Evolutionary conservation across 202 grass and related monocot genomes (phyloP), one percentile per base, ranked within the genome.

Genomic region (Zoysia matrella): DNA sequence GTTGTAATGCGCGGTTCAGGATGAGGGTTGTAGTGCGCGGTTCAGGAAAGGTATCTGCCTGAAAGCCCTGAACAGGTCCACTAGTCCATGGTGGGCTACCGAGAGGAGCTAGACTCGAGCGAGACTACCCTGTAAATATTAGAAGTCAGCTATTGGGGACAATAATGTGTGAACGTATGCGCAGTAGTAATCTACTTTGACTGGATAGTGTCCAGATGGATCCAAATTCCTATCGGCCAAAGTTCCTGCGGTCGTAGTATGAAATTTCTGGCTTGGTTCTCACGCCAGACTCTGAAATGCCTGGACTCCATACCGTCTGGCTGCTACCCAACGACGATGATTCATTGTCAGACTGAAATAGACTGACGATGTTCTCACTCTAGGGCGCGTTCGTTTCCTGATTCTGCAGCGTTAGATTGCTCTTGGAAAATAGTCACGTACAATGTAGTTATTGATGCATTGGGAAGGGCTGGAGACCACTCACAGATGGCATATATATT

Each of bases 21-120:
- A 52, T 80, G 62, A n/a, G n/a, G 5, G 13, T 69, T 53, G 70
- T 80, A 48, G 48, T 55, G 54, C 3, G n/a, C 63, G 8, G 16
- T 47, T 47, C 64, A 63, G 84, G 62, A 64, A 81, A 86, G 81
- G 77, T 75, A 70, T 69, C 64, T 64, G 16, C 72, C 47, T 76
- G 71, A 62, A 63, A 22, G 22, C 22, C 22, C 22, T 22, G 22
- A 22, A 22, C 72, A 41, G 49, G 52, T 61, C 77, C 77, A 43
- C 71, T 8, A 6, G 82, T 15, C 40, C 63, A 44, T 57, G 16
- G 39, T 51, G 44, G 41, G 70, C 64, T 46, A 9, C 60, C 39
- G 60, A 16, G 5, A 14, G 55, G 15, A 63, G 60, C 30, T 8
- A 39, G 72, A 48, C 81, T 67, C 22, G 12, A n/a, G 44, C 18